Percentiles rank a stretch among this genome's conserved stretches.
Evolutionary conservation across 306 rosid genomes (phyloP).

Genomic region (Casuarina equisetifolia): DNA sequence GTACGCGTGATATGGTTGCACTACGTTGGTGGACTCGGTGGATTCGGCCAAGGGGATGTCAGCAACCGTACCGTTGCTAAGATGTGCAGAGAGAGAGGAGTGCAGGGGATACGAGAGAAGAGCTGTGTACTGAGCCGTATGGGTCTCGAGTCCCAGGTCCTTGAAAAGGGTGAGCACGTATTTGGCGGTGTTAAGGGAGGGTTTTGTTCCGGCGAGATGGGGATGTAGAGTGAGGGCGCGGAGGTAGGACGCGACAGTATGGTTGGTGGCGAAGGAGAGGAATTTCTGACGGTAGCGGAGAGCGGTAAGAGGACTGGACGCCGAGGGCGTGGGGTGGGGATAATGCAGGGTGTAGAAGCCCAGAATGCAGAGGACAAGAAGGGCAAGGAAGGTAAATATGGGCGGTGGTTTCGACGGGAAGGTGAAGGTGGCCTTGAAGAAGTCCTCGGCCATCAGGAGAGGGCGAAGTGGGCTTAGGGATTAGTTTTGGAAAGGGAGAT

Average conservation of each 20-base stretch:
- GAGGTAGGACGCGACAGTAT: constrained; percentile 68
- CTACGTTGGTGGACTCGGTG: constrained; percentile 28
- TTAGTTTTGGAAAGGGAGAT: neutral
- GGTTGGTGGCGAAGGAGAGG: constrained; percentile 67
- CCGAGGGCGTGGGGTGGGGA: constrained; percentile 33
- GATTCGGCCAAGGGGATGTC: constrained; percentile 41
- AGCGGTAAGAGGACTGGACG: constrained; percentile 22
- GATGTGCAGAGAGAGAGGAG: constrained; percentile 60
- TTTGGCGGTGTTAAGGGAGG: constrained; percentile 40
- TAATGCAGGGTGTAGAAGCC: constrained; percentile 52
- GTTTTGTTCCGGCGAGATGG: constrained; percentile 88
- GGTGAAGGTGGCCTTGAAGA: constrained; percentile 34
- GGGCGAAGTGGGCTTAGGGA: neutral
- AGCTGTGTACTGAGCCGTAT: constrained; percentile 41
- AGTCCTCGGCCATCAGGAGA: constrained; percentile 42
- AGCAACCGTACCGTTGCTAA: constrained; percentile 38
- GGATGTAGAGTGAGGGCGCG: constrained; percentile 77
- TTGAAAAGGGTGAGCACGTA: constrained; percentile 54
- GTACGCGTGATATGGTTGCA: constrained; percentile 82
- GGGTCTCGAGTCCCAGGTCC: constrained; percentile 50
- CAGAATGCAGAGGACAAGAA: constrained; percentile 54
- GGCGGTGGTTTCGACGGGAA: constrained; percentile 50
- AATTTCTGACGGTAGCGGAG: constrained; percentile 42
- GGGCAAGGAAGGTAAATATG: constrained; percentile 27
- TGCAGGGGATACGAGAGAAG: constrained; percentile 73